Conservation (phyloP, 2,329 filamentous ascomycete species). For the Dothiorella sarmentorum region DNA sequence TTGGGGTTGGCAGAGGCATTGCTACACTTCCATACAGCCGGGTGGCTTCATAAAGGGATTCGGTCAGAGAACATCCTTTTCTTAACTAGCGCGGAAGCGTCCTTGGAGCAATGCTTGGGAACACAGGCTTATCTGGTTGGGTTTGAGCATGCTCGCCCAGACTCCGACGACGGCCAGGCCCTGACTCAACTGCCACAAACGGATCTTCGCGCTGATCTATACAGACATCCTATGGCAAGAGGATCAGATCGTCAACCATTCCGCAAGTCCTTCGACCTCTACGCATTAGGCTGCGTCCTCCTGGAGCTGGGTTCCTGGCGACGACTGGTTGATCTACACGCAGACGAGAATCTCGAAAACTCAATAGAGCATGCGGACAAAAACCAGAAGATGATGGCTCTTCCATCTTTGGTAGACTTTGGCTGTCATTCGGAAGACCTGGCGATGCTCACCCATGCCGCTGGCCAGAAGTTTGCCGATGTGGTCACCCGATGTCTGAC, state of each 20-base stretch:
- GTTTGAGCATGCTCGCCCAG: constrained; percentile 12
- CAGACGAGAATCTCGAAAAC: too few relatives aligned
- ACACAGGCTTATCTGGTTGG: background rate
- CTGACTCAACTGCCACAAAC: constrained; percentile 8
- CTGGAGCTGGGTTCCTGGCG: constrained; percentile 8
- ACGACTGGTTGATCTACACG: too few relatives aligned
- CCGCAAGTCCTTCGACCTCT: constrained; percentile 12
- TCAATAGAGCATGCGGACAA: too few relatives aligned
- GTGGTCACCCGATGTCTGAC: too few relatives aligned
- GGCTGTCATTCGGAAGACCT: too few relatives aligned
- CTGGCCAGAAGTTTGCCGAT: too few relatives aligned
- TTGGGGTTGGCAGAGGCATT: background rate
- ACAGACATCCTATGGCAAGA: constrained; percentile 9
- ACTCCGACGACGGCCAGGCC: background rate
- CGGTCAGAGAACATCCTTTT: constrained; percentile 12
- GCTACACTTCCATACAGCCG: constrained; percentile 4
- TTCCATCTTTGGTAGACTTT: too few relatives aligned
- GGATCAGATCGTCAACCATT: background rate
- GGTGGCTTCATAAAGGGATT: constrained; percentile 8
- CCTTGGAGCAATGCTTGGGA: background rate
- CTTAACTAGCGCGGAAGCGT: background rate
- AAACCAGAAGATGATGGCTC: too few relatives aligned
- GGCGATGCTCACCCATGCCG: too few relatives aligned
- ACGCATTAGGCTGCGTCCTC: constrained; percentile 16
- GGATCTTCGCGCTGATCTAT: background rate